Conservation (phyloP, 441 rosid genomes). For the Erysimum pusillum region DNA sequence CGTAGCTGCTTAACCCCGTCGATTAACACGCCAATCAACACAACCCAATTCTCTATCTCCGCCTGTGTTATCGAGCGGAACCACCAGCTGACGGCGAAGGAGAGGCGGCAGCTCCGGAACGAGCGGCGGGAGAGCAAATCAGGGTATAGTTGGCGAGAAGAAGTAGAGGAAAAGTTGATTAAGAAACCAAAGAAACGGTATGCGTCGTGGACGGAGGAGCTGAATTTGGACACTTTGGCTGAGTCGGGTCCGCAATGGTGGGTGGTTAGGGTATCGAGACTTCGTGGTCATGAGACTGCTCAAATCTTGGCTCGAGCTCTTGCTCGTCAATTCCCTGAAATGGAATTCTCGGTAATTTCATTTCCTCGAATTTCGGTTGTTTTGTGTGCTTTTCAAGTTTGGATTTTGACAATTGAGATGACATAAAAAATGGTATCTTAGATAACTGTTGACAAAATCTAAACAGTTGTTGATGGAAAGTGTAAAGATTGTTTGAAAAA, state of each 20-base stretch:
- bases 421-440: background rate
- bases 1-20: slow-evolving; percentile 50
- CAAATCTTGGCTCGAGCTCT: slow-evolving; percentile 65
- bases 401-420: slow-evolving; percentile 5
- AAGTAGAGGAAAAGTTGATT: slow-evolving; percentile 75
- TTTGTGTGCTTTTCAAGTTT: background rate
- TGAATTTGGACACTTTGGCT: slow-evolving; percentile 78
- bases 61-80: slow-evolving; percentile 52
- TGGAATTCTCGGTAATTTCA: slow-evolving; percentile 67
- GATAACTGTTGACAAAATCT: background rate
- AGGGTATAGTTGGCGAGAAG: slow-evolving; percentile 80
- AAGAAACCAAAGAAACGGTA: slow-evolving; percentile 74
- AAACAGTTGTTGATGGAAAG: background rate
- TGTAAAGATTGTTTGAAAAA: background rate
- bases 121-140: slow-evolving; percentile 71
- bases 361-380: background rate
- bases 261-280: slow-evolving; percentile 68
- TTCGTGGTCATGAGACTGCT: slow-evolving; percentile 67
- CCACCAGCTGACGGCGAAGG: slow-evolving; percentile 69
- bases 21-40: slow-evolving; percentile 39
- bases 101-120: slow-evolving; percentile 82
- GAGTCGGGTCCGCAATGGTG: slow-evolving; percentile 81
- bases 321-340: slow-evolving; percentile 59
- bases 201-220: slow-evolving; percentile 64
- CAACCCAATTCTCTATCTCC: slow-evolving; percentile 38